Percentiles rank a stretch among this genome's conserved stretches.
phyloP scores from a whole-genome alignment of 2,329 filamentous ascomycete species.

The Clonostachys solani region DNA sequence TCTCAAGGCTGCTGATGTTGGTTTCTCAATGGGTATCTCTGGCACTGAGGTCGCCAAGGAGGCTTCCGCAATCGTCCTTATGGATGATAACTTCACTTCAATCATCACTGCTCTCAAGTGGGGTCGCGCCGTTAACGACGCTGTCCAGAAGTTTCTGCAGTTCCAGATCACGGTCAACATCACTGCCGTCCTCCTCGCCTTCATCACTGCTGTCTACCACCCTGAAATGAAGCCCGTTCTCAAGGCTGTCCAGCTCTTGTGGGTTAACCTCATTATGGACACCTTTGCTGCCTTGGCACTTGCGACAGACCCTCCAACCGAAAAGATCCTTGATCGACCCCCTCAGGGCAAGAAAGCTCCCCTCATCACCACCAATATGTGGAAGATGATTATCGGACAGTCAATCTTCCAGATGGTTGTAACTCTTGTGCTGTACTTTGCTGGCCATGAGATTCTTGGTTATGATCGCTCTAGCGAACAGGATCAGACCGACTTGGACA shows the following conservation, averaged over 20 bases:
- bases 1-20: constrained; percentile 57
- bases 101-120: constrained; percentile 59
- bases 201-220: constrained; percentile 49
- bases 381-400: constrained; percentile 57
- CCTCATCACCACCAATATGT: constrained; percentile 64
- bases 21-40: constrained; percentile 59
- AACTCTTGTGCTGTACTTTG: constrained; percentile 51
- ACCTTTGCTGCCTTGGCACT: constrained; percentile 51
- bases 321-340: constrained; percentile 43
- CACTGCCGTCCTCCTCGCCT: constrained; percentile 53
- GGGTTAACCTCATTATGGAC: constrained; percentile 60
- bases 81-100: constrained; percentile 59
- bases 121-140: constrained; percentile 57
- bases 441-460: constrained; percentile 43
- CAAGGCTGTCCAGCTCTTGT: constrained; percentile 53
- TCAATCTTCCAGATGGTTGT: constrained; percentile 48
- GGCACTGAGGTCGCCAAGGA: constrained; percentile 60
- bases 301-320: constrained; percentile 29
- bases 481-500: constrained; percentile 34
- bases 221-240: constrained; percentile 36
- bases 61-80: constrained; percentile 57
- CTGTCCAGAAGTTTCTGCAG: constrained; percentile 57
- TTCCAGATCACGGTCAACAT: constrained; percentile 61
- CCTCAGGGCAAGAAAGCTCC: constrained; percentile 57
- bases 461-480: constrained; percentile 31